phyloP scores from a whole-genome alignment of 768 basidiomycete species.

The Termitomyces sp. region DNA sequence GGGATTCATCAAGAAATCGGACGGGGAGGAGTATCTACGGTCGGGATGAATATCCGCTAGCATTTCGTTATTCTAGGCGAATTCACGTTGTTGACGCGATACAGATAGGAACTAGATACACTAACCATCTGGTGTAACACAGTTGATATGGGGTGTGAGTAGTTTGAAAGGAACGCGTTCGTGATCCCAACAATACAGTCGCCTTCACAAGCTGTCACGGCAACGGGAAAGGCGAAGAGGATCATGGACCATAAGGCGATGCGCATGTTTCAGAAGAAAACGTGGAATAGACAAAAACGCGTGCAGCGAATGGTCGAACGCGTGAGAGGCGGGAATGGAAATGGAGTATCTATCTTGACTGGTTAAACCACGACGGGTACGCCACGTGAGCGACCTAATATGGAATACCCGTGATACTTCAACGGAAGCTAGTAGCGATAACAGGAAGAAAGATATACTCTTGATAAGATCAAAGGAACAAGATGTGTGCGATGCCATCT shows the following conservation, averaged over 20 bases:
- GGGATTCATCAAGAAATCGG: constrained; percentile 38
- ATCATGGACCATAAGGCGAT: constrained; percentile 20
- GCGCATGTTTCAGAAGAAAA: constrained; percentile 12
- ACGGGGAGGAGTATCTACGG: constrained; percentile 7
- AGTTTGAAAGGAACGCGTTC: constrained; percentile 48
- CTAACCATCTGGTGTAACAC: constrained; percentile 43
- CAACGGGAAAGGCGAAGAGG: constrained; percentile 26
- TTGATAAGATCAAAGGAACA: no score
- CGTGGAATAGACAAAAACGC: neutral
- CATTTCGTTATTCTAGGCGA: constrained; percentile 9
- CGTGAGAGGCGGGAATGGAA: no score
- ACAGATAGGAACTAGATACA: neutral
- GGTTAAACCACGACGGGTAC: no score
- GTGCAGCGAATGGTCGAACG: neutral
- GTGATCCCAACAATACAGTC: constrained; percentile 64
- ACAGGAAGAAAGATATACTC: no score
- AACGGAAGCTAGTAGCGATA: no score
- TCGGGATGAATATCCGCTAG: constrained; percentile 7
- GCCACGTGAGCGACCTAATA: no score
- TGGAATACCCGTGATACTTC: no score
- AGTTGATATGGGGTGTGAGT: constrained; percentile 35
- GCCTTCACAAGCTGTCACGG: constrained; percentile 62
- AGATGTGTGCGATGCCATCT: neutral
- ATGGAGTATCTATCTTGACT: no score
- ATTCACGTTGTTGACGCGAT: neutral